Base-by-base conservation (phyloP, 352 stramenopile genomes). In the Pythium dissimile region DNA sequence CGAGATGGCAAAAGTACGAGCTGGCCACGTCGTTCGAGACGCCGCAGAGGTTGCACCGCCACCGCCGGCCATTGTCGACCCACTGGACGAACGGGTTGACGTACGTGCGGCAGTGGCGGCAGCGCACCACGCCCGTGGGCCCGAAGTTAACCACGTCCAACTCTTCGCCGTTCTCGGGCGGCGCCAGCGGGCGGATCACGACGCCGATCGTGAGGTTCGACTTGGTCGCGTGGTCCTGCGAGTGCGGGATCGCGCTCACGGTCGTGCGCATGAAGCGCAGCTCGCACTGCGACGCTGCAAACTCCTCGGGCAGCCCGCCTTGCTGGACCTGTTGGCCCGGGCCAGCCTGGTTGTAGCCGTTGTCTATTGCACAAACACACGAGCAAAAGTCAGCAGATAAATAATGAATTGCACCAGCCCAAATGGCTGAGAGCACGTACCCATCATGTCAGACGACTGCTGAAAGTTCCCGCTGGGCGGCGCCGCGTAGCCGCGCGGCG, bases 1-100 rank as follows among this genome's bases (percentile, higher is more conserved):
- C 96, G 45, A 99, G 75, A 66, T 99, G 96, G 69, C 94, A 99
- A 71, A 99, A 99, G 77, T 99, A 99, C 9, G 93, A 93, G 48
- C 92, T 92, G 12, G 96, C 84, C 30, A 97, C 93, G 47, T 95
- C 80, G 50, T 95, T 96, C 13, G 84, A 81, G n/a, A 92, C 74
- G 28, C 86, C 85, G 66, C 89, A 97, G 0, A 97, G 54, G 62
- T 96, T 96, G 73, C 89, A 97, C 13, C 84, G 80, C 84, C 84
- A 97, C 30, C 80, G 73, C 23, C 83, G 80, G 15, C 84, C 87
- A 57, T 92, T 92, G 71, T 96, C 83, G n/a, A 94, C 82, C 83
- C 87, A 96, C 58, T 88, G 73, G 11, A 92, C 85, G 56, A 95
- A 97, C 48, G 83, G 82, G 54, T 96, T 96, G 44, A 97, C 82